Evolutionary conservation across 306 rosid species (phyloP).

Genomic region (Canavalia gladiata): DNA sequence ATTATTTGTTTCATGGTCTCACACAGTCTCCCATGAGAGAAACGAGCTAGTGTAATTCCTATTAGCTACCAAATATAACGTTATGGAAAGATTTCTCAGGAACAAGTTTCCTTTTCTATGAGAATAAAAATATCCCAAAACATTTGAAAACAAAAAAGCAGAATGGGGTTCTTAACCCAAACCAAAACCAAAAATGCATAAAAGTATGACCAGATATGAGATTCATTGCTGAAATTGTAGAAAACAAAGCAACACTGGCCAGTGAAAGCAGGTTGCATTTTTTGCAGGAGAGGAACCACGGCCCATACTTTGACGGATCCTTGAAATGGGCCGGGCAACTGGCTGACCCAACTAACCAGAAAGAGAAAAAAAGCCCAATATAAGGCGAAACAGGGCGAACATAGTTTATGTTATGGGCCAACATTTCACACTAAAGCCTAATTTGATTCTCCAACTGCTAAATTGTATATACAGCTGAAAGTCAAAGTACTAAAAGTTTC

Average conservation of each 20-base stretch:
- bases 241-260: slow-evolving; percentile 27
- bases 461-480: slow-evolving; percentile 35
- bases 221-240: neutral
- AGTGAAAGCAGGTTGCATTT: slow-evolving; percentile 39
- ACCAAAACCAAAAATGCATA: neutral
- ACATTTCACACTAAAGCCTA: slow-evolving; percentile 31
- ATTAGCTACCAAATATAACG: too few species aligned
- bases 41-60: neutral
- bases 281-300: neutral
- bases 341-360: neutral
- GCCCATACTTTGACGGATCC: slow-evolving; percentile 10
- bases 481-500: neutral
- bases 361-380: slow-evolving; percentile 25
- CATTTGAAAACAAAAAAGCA: neutral
- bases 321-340: slow-evolving; percentile 18
- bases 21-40: too few species aligned
- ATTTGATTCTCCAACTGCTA: slow-evolving; percentile 41
- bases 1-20: too few species aligned
- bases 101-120: neutral
- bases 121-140: neutral
- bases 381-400: neutral
- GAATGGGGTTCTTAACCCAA: neutral
- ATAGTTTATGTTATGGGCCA: neutral
- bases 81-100: too few species aligned
- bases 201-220: neutral